Conservation (phyloP, 495 filamentous ascomycete genomes). For the Daldinia concentrica region DNA sequence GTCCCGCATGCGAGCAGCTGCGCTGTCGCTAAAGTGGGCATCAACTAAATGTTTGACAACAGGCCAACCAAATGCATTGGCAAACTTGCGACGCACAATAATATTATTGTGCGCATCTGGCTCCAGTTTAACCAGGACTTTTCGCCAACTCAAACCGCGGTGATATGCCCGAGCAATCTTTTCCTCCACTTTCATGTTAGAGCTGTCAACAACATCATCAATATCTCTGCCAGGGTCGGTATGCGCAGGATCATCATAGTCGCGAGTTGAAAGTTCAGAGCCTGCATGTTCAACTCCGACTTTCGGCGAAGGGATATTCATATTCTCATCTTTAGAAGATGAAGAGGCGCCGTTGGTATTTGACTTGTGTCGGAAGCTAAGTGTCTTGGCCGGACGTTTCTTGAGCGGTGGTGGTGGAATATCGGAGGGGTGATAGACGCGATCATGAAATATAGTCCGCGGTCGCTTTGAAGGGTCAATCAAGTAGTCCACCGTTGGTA, state of each 20-base stretch:
- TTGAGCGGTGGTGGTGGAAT: conserved; percentile 82
- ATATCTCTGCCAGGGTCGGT: conserved; percentile 51
- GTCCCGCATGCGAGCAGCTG: conserved; percentile 67
- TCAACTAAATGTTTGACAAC: conserved; percentile 94
- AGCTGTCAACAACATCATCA: conserved; percentile 61
- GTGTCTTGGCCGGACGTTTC: conserved; percentile 58
- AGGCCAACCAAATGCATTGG: conserved; percentile 97
- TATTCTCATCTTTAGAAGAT: conserved; percentile 36
- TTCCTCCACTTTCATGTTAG: conserved; percentile 88
- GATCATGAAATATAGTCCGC: conserved; percentile 95
- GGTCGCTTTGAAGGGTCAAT: conserved; percentile 83
- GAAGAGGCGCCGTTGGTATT: conserved; percentile 11
- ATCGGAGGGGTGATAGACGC: conserved; percentile 91
- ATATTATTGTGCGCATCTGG: conserved; percentile 99
- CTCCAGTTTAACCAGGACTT: conserved; percentile 93
- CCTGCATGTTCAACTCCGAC: conserved; percentile 41
- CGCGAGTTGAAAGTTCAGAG: conserved; percentile 46
- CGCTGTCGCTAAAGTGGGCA: conserved; percentile 83
- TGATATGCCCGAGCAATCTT: conserved; percentile 98
- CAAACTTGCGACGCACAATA: conserved; percentile 92
- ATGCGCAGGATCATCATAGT: conserved; percentile 51
- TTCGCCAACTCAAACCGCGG: conserved; percentile 87
- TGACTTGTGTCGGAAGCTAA: conserved; percentile 47
- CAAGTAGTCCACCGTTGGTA: conserved; percentile 82
- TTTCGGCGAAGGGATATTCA: conserved; percentile 15